Base-by-base conservation (phyloP, 2,329 filamentous ascomycete genomes). In the Colletotrichum sojae region DNA sequence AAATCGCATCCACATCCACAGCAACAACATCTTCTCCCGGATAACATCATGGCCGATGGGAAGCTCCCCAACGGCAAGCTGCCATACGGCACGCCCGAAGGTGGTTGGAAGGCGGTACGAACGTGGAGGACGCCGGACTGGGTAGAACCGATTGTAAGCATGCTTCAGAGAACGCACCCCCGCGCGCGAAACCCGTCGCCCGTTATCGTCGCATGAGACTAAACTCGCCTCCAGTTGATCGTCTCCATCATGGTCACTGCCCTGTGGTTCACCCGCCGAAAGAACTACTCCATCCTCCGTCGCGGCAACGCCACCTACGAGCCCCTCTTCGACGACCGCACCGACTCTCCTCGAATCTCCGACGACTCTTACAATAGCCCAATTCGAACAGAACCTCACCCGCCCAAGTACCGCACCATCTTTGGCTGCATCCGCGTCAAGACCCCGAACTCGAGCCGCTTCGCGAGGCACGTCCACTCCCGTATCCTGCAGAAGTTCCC, bases 401-500 rank as follows among this genome's bases (percentile, higher is more conserved):
- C 82, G 12, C 80, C 84, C 22, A 89, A 88, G 76, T 80, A 82
- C 68, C 83, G 87, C 64, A 75, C 75, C 25, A 85, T 84, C 72
- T 88, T 84, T 73, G 85, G 88, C n/a, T 72, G 74, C 39, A 76
- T 83, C 51, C 67, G 67, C 58, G 76, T 83, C 18, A 75, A 88
- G 67, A 90, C 84, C 6, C 89, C 88, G 12, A 90, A 90, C 73
- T 87, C 88, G 3, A 86, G 86, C 3, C 84, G 87, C n/a, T 92
- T 90, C 77, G 83, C 85, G 46, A 83, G 86, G 69, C 79, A 91
- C 75, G 76, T 86, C 56, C 90, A 91, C 76, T 90, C 87, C 70
- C 83, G 89, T 27, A 83, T 92, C 63, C 81, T 92, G 67, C 87
- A 91, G 76, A 90, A 90, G 75, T 91, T 79, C 40, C 90, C 91